phyloP scores from a whole-genome alignment of 75 land plant genomes.

The Azolla pinnata region DNA sequence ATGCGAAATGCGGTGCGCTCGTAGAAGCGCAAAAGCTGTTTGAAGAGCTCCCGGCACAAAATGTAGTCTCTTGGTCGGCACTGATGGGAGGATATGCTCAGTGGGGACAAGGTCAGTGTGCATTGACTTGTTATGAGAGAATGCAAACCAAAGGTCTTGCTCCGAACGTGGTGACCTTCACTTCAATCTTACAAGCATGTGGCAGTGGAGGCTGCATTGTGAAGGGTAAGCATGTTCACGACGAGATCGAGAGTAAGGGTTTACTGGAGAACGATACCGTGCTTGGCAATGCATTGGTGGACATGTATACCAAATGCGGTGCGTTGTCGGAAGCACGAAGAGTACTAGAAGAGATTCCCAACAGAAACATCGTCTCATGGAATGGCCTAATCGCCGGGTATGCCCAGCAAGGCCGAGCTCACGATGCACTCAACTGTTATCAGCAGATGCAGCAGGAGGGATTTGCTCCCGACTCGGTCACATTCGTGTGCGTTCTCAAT shows the following conservation, averaged over 20 bases:
- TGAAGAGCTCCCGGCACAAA: constrained; percentile 2
- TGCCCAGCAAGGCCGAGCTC: constrained; percentile 7
- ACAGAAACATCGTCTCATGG: constrained; percentile 13
- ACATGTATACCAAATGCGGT: constrained; percentile 5
- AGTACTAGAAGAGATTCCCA: constrained; percentile 9
- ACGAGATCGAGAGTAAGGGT: neutral
- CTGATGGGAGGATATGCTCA: constrained; percentile 5
- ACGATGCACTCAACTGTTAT: constrained; percentile 10
- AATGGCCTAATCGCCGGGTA: constrained; percentile 14
- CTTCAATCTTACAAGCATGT: neutral
- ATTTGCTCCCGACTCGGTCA: constrained; percentile 13
- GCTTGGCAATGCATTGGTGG: neutral
- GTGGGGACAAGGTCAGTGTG: neutral
- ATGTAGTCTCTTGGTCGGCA: constrained; percentile 5
- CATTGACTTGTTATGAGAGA: neutral
- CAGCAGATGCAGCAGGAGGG: constrained; percentile 10
- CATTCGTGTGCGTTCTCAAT: constrained; percentile 13
- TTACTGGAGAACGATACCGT: neutral
- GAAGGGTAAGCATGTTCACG: constrained; percentile 6
- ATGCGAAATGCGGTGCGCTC: constrained; percentile 9
- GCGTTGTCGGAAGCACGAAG: constrained; percentile 9
- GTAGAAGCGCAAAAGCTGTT: constrained; percentile 10
- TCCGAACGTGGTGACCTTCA: neutral
- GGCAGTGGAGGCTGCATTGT: neutral
- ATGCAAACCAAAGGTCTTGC: constrained; percentile 1